A percentile compares a stretch with the other conserved stretches of the same genome.
phyloP scores from a whole-genome alignment of 208 protist genomes.

The Acanthamoeba quina region DNA sequence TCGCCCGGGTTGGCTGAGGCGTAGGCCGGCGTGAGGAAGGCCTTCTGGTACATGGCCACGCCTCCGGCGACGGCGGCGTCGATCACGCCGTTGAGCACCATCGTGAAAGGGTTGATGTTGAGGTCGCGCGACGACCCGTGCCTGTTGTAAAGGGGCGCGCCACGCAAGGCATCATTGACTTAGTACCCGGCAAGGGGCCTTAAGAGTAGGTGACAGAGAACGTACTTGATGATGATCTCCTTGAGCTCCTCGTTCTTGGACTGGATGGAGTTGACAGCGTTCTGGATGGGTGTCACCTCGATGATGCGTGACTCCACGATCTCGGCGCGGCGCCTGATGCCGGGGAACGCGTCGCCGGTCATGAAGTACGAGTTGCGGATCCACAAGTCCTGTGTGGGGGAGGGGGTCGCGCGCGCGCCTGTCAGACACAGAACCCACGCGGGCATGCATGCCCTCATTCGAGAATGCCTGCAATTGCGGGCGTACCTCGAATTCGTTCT shows the following conservation, averaged over 20 bases:
- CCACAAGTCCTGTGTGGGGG: conserved; percentile 76
- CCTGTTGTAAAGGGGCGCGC: neutral
- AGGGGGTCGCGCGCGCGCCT: too few relatives aligned
- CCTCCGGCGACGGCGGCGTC: conserved; percentile 86
- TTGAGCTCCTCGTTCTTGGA: conserved; percentile 82
- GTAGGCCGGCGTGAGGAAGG: conserved; percentile 77
- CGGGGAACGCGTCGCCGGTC: conserved; percentile 79
- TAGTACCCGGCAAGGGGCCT: too few relatives aligned
- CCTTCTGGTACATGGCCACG: conserved; percentile 83
- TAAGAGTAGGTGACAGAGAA: neutral
- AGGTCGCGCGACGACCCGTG: conserved; percentile 30
- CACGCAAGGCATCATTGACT: too few relatives aligned
- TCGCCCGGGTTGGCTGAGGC: conserved; percentile 76
- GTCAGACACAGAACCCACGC: too few relatives aligned
- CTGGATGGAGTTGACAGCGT: conserved; percentile 80
- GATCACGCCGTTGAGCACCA: conserved; percentile 81
- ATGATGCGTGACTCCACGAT: conserved; percentile 59
- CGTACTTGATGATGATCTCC: conserved; percentile 74
- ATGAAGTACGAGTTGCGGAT: conserved; percentile 80
- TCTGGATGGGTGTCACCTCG: conserved; percentile 81
- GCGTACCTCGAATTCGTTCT: conserved; percentile 76
- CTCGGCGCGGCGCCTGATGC: conserved; percentile 77
- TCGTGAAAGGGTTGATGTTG: conserved; percentile 78
- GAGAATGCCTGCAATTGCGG: neutral
- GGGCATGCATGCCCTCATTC: neutral